These are phyloP conservation scores for Coemansia sp. DNA, from an alignment of 192 early-diverging fungal genomes.

Conservation along the genomic window DNA sequence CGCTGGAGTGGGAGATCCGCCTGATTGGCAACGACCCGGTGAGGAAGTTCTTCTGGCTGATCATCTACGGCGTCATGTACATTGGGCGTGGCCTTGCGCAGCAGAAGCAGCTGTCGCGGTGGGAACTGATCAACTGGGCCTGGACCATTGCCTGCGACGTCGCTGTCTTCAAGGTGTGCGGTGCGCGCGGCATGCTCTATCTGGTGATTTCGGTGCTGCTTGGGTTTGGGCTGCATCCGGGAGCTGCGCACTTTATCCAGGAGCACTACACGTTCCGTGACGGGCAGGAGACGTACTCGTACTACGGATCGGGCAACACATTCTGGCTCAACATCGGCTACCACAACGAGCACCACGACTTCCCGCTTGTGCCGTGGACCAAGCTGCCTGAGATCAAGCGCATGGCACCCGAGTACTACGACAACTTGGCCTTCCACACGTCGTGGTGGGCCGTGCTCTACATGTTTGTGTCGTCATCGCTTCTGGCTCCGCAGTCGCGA, in stretches of 20 bases:
- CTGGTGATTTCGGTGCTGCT: slow-evolving; percentile 71
- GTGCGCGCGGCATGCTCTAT: slow-evolving; percentile 66
- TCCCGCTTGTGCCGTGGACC: slow-evolving; percentile 84
- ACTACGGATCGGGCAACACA: slow-evolving; percentile 88
- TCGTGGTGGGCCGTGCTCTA: slow-evolving; percentile 86
- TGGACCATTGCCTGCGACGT: slow-evolving; percentile 64
- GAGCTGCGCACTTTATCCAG: slow-evolving; percentile 94
- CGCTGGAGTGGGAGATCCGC: slow-evolving; percentile 81
- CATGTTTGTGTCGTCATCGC: slow-evolving; percentile 74
- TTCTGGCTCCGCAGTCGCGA: slow-evolving; percentile 81
- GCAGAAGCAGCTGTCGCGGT: slow-evolving; percentile 67
- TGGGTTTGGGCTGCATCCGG: slow-evolving; percentile 88
- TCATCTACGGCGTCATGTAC: slow-evolving; percentile 86
- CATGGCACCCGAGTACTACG: slow-evolving; percentile 89
- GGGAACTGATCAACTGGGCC: slow-evolving; percentile 79
- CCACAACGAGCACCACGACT: slow-evolving; percentile 99
- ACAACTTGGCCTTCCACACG: slow-evolving; percentile 76
- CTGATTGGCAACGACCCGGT: slow-evolving; percentile 69
- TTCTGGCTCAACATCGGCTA: slow-evolving; percentile 94
- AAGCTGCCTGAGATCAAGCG: slow-evolving; percentile 76
- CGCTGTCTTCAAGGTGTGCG: slow-evolving; percentile 60
- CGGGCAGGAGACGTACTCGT: slow-evolving; percentile 95
- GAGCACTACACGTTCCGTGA: slow-evolving; percentile 96
- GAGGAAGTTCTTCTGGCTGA: slow-evolving; percentile 75
- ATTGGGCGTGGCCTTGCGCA: slow-evolving; percentile 72